These are phyloP conservation scores for Diutina sp. DNA, from an alignment of 1,139 yeast species.

Conservation along the genomic window DNA sequence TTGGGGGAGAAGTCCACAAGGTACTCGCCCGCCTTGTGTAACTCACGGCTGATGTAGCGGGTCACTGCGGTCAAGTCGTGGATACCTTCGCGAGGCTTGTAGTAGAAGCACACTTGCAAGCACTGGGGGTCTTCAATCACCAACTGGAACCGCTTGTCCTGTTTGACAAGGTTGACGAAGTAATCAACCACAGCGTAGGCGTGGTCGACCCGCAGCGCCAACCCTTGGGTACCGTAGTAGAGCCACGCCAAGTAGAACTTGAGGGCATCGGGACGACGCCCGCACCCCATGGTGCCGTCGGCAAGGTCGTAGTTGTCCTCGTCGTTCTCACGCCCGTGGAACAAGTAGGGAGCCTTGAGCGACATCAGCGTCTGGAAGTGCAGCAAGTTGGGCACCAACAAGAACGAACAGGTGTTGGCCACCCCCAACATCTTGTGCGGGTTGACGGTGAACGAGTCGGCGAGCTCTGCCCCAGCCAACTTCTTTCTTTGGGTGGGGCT, in stretches of 20 bases:
- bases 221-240: constrained; percentile 58
- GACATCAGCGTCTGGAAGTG: constrained; percentile 65
- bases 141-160: constrained; percentile 32
- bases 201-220: constrained; percentile 50
- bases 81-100: constrained; percentile 29
- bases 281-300: constrained; percentile 90
- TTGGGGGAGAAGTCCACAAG: constrained; percentile 78
- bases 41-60: constrained; percentile 44
- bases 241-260: constrained; percentile 75
- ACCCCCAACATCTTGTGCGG: constrained; percentile 92
- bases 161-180: constrained; percentile 33
- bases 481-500: constrained; percentile 34
- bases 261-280: constrained; percentile 73
- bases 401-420: constrained; percentile 76
- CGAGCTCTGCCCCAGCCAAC: constrained; percentile 48
- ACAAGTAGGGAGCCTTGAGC: constrained; percentile 67
- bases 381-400: constrained; percentile 56
- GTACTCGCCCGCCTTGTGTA: constrained; percentile 53
- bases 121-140: constrained; percentile 58
- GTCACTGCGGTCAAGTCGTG: constrained; percentile 44
- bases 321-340: constrained; percentile 45
- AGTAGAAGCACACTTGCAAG: constrained; percentile 75
- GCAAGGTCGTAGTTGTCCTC: constrained; percentile 66
- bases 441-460: constrained; percentile 71
- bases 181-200: constrained; percentile 55